These are phyloP conservation scores for Chrysosporium keratinophilum DNA, from an alignment of 2,329 filamentous ascomycete species.

Conservation along the genomic window DNA sequence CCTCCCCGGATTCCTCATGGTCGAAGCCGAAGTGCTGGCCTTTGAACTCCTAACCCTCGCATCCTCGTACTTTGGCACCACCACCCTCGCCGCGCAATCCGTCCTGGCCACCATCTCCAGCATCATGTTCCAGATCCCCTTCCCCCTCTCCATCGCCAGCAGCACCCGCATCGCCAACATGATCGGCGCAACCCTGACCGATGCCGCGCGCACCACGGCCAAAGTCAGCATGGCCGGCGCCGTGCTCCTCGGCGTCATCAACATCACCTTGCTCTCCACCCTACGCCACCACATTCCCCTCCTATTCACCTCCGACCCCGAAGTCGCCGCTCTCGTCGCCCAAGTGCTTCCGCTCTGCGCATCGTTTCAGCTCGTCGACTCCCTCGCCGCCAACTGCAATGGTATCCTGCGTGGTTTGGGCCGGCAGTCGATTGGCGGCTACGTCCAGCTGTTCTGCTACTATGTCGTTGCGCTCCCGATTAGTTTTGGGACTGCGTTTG, in stretches of 20 bases:
- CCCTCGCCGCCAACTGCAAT: slow-evolving; percentile 66
- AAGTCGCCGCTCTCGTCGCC: slow-evolving; percentile 59
- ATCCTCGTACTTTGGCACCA: slow-evolving; percentile 66
- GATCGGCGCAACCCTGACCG: slow-evolving; percentile 73
- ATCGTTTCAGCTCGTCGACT: slow-evolving; percentile 83
- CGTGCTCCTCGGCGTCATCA: slow-evolving; percentile 64
- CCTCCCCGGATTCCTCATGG: slow-evolving; percentile 82
- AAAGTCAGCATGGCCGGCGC: slow-evolving; percentile 62
- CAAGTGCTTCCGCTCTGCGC: slow-evolving; percentile 68
- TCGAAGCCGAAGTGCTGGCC: slow-evolving; percentile 83
- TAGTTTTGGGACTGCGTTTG: slow-evolving; percentile 68
- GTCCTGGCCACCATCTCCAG: slow-evolving; percentile 68
- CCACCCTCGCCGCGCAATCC: slow-evolving; percentile 76
- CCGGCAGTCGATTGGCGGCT: slow-evolving; percentile 79
- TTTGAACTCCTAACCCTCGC: slow-evolving; percentile 87
- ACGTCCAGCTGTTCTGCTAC: slow-evolving; percentile 76
- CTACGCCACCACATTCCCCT: slow-evolving; percentile 64
- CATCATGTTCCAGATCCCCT: slow-evolving; percentile 83
- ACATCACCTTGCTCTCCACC: slow-evolving; percentile 57
- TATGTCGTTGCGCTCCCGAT: slow-evolving; percentile 79
- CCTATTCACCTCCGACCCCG: slow-evolving; percentile 64
- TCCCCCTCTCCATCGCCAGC: slow-evolving; percentile 78
- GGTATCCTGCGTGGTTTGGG: slow-evolving; percentile 80
- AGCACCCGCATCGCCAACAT: slow-evolving; percentile 85
- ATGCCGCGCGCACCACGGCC: slow-evolving; percentile 69